phyloP scores from a whole-genome alignment of 73 alveolate species.

The Urostyla sp. region DNA sequence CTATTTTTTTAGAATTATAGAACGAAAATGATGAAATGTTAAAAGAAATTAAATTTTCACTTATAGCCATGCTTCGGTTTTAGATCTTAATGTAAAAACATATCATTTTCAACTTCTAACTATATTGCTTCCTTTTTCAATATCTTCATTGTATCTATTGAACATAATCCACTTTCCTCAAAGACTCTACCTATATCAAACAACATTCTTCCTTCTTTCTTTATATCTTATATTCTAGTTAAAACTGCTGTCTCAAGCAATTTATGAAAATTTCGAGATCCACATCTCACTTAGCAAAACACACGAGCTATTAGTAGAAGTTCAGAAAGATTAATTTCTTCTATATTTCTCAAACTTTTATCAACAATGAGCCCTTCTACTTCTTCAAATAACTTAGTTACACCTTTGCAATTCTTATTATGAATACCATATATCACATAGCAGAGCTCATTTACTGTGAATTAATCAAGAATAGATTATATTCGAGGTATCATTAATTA shows the following conservation, averaged over 20 bases:
- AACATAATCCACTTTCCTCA: conserved; percentile 62
- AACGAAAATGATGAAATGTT: too few relatives aligned
- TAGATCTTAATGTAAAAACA: not conserved
- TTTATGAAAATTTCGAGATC: conserved; percentile 59
- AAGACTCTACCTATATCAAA: conserved; percentile 42
- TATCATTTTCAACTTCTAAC: conserved; percentile 19
- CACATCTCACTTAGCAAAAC: conserved; percentile 51
- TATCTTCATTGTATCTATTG: conserved; percentile 38
- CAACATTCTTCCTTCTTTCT: conserved; percentile 26
- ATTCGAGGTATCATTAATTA: conserved; percentile 39
- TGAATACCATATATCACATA: conserved; percentile 32
- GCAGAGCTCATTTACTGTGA: conserved; percentile 56
- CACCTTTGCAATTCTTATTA: not conserved
- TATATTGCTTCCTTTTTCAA: conserved; percentile 30
- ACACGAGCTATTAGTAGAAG: conserved; percentile 48
- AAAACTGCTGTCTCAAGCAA: conserved; percentile 53
- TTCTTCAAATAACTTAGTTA: conserved; percentile 28
- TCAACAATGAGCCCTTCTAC: conserved; percentile 22
- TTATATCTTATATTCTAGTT: conserved; percentile 41
- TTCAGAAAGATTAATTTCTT: conserved; percentile 46
- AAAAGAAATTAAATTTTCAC: too few relatives aligned
- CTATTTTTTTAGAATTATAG: too few relatives aligned
- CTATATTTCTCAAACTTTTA: conserved; percentile 9
- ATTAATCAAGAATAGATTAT: not conserved
- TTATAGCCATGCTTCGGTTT: too few relatives aligned